Conservation (phyloP, 441 rosid genomes). For the Rhodomyrtus psidioides region DNA sequence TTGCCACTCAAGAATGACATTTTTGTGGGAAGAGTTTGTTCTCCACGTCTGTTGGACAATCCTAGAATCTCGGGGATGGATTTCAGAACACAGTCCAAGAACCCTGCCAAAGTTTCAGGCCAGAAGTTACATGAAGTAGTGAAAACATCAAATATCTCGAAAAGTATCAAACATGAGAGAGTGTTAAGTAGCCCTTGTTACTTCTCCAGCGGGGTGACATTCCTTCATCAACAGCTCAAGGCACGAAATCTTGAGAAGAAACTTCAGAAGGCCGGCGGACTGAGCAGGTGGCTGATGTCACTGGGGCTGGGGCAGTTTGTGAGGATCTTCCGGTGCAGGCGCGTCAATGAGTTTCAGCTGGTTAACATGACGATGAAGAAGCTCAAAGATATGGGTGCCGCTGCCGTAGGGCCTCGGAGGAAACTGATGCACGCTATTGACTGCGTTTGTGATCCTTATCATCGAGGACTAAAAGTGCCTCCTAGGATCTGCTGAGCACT, state of each 20-base stretch:
- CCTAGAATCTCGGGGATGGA: slow-evolving; percentile 12
- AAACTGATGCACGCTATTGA: slow-evolving; percentile 87
- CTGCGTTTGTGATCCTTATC: slow-evolving; percentile 65
- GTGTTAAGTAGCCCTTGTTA: slow-evolving; percentile 21
- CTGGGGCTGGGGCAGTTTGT: slow-evolving; percentile 76
- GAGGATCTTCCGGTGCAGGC: slow-evolving; percentile 50
- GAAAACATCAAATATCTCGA: slow-evolving; percentile 20
- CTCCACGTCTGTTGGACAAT: slow-evolving; percentile 2
- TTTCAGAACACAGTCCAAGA: slow-evolving; percentile 7
- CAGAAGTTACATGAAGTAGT: slow-evolving; percentile 8
- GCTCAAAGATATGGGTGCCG: slow-evolving; percentile 93
- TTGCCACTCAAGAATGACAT: slow-evolving; percentile 4
- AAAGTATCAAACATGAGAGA: slow-evolving; percentile 27
- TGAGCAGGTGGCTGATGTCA: slow-evolving; percentile 66
- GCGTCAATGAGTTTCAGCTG: slow-evolving; percentile 57
- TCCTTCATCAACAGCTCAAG: slow-evolving; percentile 53
- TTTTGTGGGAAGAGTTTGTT: slow-evolving; percentile 9
- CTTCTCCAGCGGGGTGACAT: slow-evolving; percentile 24
- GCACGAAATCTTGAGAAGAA: slow-evolving; percentile 65
- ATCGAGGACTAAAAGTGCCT: background rate
- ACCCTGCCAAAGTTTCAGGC: background rate
- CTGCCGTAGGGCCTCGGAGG: slow-evolving; percentile 93
- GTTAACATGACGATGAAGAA: slow-evolving; percentile 84
- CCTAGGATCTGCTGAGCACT: background rate
- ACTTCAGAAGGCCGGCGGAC: slow-evolving; percentile 70